Base-by-base conservation (phyloP, 441 rosid species). In the Mallotus repandus region DNA sequence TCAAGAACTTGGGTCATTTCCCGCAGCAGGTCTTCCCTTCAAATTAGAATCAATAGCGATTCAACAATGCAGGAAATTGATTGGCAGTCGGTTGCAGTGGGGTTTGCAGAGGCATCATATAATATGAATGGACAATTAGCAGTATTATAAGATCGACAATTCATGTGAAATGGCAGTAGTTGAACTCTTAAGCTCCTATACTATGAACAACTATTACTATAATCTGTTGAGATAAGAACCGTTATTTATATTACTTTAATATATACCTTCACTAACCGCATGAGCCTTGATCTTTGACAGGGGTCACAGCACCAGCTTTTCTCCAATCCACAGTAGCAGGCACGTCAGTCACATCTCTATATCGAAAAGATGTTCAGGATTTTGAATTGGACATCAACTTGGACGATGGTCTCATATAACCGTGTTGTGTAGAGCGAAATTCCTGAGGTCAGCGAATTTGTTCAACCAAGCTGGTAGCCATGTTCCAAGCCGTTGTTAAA, bases 401-500 rank as follows among this genome's bases (percentile, higher is more conserved):
- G n/a, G n/a, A n/a, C n/a, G n/a, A n/a, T n/a, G n/a, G n/a, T n/a
- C n/a, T n/a, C n/a, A 25, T 25, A 25, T 90, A 91, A 12, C 92
- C 88, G 0, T 84, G 84, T 29, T 81, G 87, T 11, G 74, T 64
- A 52, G 57, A 80, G 48, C 80, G 77, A 68, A 93, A 91, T 79
- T 93, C 97, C 13, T 85, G 82, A 87, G 29, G 97, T 93, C 74
- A 88, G 93, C 88, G 53, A 91, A 93, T 81, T 84, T 91, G 83
- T 93, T 93, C 65, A 91, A 58, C 71, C 81, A 73, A 93, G 78
- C 83, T 89, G 91, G 78, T 87, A 93, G 67, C 81, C 81, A 29
- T 79, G 63, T 54, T 77, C 78, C 3, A 57, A 50, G 13, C 74
- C 71, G 16, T 66, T 63, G 52, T 89, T 87, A 63, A 82, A 83